These are phyloP conservation scores for Auriscalpium orientale DNA, from an alignment of 768 basidiomycete genomes.

Conservation along the genomic window DNA sequence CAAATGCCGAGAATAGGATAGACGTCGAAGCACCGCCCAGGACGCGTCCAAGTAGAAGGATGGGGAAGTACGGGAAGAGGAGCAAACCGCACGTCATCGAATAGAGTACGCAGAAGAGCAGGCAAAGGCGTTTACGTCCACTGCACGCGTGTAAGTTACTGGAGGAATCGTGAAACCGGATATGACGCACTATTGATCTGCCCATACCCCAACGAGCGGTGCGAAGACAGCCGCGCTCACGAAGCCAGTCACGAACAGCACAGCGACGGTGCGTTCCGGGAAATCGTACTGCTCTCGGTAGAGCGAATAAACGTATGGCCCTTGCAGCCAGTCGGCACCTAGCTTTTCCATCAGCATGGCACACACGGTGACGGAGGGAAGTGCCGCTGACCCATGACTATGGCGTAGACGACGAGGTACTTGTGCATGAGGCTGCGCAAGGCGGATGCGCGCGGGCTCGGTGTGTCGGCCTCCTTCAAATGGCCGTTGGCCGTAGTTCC, in stretches of 20 bases:
- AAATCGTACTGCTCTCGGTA: slow-evolving; percentile 63
- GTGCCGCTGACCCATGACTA: slow-evolving; percentile 5
- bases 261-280: slow-evolving; percentile 55
- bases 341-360: background rate
- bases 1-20: slow-evolving; percentile 69
- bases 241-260: slow-evolving; percentile 75
- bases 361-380: background rate
- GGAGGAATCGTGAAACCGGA: background rate
- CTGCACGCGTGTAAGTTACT: slow-evolving; percentile 24
- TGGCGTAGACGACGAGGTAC: slow-evolving; percentile 14
- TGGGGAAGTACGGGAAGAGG: slow-evolving; percentile 44
- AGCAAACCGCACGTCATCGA: slow-evolving; percentile 52
- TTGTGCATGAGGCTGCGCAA: slow-evolving; percentile 11
- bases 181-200: slow-evolving; percentile 58
- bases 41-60: slow-evolving; percentile 56
- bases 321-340: slow-evolving; percentile 78
- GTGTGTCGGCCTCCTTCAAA: background rate
- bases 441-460: slow-evolving; percentile 3
- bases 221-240: slow-evolving; percentile 61
- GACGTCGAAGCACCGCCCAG: slow-evolving; percentile 68
- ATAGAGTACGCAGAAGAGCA: slow-evolving; percentile 68
- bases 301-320: slow-evolving; percentile 71
- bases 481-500: background rate
- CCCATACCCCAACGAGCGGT: slow-evolving; percentile 70
- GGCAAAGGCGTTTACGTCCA: slow-evolving; percentile 59